phyloP scores from a whole-genome alignment of 352 stramenopile species.

The Pythium pyrilobum region DNA sequence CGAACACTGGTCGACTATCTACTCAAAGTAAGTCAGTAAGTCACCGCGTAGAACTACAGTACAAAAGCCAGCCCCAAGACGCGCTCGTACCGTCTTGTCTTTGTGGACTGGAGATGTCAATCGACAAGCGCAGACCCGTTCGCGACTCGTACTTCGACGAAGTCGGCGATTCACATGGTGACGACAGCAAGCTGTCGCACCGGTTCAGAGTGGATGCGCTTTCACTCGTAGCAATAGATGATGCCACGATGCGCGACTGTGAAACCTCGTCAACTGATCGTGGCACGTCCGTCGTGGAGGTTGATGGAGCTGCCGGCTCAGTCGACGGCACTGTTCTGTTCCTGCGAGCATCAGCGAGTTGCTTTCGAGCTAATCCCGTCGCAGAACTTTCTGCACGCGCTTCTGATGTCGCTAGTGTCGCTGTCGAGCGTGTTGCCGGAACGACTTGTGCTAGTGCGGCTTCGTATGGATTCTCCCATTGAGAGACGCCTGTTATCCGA shows the following conservation, averaged over 20 bases:
- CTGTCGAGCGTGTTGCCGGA: neutral
- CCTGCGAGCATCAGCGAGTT: too few species aligned
- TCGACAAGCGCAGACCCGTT: slow-evolving; percentile 43
- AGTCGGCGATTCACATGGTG: slow-evolving; percentile 6
- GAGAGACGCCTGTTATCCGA: slow-evolving; percentile 51
- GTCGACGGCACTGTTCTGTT: too few species aligned
- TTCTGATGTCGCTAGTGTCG: too few species aligned
- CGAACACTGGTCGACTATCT: slow-evolving; percentile 45
- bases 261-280: too few species aligned
- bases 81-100: slow-evolving; percentile 35
- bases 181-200: neutral
- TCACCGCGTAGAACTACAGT: too few species aligned
- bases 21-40: slow-evolving; percentile 6
- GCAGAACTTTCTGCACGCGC: too few species aligned
- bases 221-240: too few species aligned
- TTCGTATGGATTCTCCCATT: slow-evolving; percentile 63
- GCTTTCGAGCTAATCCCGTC: too few species aligned
- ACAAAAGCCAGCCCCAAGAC: too few species aligned
- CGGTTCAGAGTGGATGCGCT: neutral
- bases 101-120: slow-evolving; percentile 40
- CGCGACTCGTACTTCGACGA: slow-evolving; percentile 41
- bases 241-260: too few species aligned
- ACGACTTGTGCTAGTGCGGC: neutral
- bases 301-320: too few species aligned
- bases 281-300: too few species aligned